Percentiles rank a stretch among this genome's conserved stretches.
Evolutionary conservation across 176 grass and related monocot species (phyloP).

Genomic region (Puya raimondii): DNA sequence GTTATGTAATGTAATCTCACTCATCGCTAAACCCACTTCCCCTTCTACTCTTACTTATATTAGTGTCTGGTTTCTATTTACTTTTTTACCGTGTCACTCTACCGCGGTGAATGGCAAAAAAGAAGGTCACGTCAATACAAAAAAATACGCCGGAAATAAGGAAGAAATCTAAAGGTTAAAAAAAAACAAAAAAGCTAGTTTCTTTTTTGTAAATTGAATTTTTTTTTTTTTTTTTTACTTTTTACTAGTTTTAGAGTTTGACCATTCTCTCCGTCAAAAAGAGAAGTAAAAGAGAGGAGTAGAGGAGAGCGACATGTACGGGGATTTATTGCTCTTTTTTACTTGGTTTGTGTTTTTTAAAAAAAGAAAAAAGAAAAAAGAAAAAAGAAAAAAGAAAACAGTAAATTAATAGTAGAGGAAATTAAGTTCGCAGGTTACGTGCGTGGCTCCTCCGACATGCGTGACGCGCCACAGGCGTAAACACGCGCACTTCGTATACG

Average conservation of each 20-base stretch:
- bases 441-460: neutral
- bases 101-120: slow-evolving; percentile 17
- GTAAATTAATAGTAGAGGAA: neutral
- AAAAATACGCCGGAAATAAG: slow-evolving; percentile 12
- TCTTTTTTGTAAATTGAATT: too few relatives aligned
- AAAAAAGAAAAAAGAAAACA: slow-evolving; percentile 5
- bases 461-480: neutral
- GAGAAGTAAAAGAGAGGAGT: too few relatives aligned
- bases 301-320: too few relatives aligned
- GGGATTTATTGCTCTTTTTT: neutral
- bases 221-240: too few relatives aligned
- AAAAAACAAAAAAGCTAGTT: slow-evolving; percentile 12
- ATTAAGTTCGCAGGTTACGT: neutral
- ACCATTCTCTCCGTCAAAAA: too few relatives aligned
- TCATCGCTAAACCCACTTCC: neutral
- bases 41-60: neutral
- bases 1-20: neutral
- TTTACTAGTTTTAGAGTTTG: too few relatives aligned
- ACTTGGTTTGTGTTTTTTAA: neutral
- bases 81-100: slow-evolving; percentile 12
- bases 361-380: slow-evolving; percentile 1
- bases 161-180: slow-evolving; percentile 1
- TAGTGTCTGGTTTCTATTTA: slow-evolving; percentile 17
- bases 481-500: neutral
- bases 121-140: slow-evolving; percentile 18